Base-by-base conservation (phyloP, 768 basidiomycete genomes). In the Kwoniella sp. region DNA sequence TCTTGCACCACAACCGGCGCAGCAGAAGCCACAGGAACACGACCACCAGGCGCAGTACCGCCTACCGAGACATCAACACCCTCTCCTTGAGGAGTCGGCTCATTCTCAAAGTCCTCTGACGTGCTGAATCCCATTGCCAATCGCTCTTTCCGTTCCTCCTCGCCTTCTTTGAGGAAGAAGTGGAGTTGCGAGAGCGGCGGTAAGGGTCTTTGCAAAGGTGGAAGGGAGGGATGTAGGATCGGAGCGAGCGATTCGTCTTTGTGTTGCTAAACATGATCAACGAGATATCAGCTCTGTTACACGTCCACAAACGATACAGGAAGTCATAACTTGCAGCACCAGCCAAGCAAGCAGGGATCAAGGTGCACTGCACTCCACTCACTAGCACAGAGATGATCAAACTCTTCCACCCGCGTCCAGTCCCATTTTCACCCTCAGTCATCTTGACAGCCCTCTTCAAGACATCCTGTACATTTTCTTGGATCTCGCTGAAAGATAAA, bases 191-290 rank as follows among this genome's bases (percentile, higher is more conserved):
- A 60, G 3, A 76, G 46, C 22, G 78, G 76, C 3, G 78, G 76
- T 24, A 67, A 40, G 0, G 76, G 69, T 30, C 78, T 68, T 24
- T 60, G 58, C 30, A 78, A 44, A 2, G 78, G 72, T 10, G 78
- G 78, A 22, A 72, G 40, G 27, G 64, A 52, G 10, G 78, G 78
- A 58, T 79, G 77, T 6, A 79, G 55, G 2, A 78, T 55, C 6
- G 47, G 53, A 19, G 53, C 60, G 24, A 55, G 46, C 0, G 13
- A 44, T 62, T 55, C 53, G 40, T 44, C 40, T 19, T 44, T 25
- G 24, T 26, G 19, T 52, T 52, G 26, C 22, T 24, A n/a, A n/a
- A n/a, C n/a, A n/a, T n/a, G n/a, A n/a, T n/a, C n/a, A n/a, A n/a
- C n/a, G n/a, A n/a, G 21, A 10, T 24, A 44, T 44, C 40, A 44